These are phyloP conservation scores for Grosmannia serpens DNA, from an alignment of 2,329 filamentous ascomycete genomes.

Conservation along the genomic window DNA sequence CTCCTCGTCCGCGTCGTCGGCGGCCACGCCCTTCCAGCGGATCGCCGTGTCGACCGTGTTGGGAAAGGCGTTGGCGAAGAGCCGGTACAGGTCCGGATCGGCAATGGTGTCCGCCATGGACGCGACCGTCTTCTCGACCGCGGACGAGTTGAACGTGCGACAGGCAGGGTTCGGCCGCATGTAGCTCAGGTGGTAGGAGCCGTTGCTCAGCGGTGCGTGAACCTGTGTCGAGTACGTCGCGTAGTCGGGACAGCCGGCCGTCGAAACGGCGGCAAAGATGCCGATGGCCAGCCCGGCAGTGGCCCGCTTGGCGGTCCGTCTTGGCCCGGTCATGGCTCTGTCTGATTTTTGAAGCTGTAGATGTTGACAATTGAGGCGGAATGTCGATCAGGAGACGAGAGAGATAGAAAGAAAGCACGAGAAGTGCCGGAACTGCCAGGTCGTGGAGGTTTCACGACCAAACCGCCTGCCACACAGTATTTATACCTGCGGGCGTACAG, in stretches of 20 bases:
- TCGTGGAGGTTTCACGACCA: too few species aligned
- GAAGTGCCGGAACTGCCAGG: too few species aligned
- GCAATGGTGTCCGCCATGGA: slow-evolving; percentile 57
- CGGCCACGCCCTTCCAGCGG: slow-evolving; percentile 13
- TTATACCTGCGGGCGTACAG: too few species aligned
- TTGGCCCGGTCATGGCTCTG: too few species aligned
- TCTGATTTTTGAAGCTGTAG: too few species aligned
- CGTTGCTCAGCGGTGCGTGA: slow-evolving; percentile 65
- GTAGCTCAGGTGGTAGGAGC: slow-evolving; percentile 63
- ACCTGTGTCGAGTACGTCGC: slow-evolving; percentile 42
- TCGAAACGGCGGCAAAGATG: not conserved
- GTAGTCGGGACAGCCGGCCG: slow-evolving; percentile 50
- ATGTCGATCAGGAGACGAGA: not conserved
- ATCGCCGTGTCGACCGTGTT: slow-evolving; percentile 45
- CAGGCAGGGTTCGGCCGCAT: slow-evolving; percentile 68
- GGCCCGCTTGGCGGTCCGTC: not conserved
- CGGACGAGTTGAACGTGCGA: slow-evolving; percentile 66
- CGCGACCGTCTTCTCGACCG: slow-evolving; percentile 65
- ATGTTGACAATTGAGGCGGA: too few species aligned
- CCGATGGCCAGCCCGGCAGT: not conserved
- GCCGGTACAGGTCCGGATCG: slow-evolving; percentile 62
- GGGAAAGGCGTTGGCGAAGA: slow-evolving; percentile 63
- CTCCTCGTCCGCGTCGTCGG: slow-evolving; percentile 13
- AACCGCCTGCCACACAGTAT: too few species aligned
- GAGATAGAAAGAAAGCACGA: not conserved